Evolutionary conservation across 2,329 filamentous ascomycete genomes (phyloP).

Genomic region (Thyridium curvatum): DNA sequence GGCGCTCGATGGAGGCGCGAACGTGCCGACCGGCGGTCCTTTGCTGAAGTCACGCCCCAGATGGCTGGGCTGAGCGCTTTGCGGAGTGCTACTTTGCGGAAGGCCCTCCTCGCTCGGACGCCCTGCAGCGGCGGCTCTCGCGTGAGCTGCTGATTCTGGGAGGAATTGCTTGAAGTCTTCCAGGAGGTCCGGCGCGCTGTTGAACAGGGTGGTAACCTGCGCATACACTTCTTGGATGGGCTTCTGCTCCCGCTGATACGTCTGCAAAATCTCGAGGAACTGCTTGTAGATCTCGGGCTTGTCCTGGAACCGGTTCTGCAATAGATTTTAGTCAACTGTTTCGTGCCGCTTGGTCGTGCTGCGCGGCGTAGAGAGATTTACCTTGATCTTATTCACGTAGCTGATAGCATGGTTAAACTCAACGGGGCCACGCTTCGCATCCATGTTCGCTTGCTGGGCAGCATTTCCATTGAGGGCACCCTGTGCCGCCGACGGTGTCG

Average conservation of each 20-base stretch:
- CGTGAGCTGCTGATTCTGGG: constrained; percentile 69
- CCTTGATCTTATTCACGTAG: constrained; percentile 99
- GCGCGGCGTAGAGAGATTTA: constrained; percentile 32
- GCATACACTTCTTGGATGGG: constrained; percentile 98
- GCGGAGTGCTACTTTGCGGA: constrained; percentile 35
- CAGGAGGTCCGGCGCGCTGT: constrained; percentile 84
- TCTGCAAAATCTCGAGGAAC: constrained; percentile 95
- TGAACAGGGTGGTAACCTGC: constrained; percentile 91
- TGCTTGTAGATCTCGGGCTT: constrained; percentile 99
- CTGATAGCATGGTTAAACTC: constrained; percentile 99
- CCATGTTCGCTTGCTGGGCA: constrained; percentile 56
- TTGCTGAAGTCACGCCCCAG: constrained; percentile 57
- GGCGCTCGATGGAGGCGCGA: constrained; percentile 74
- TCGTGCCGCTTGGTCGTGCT: background rate
- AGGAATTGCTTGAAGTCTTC: constrained; percentile 99
- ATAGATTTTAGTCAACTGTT: constrained; percentile 1
- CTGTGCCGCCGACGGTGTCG: constrained; percentile 42
- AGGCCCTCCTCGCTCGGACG: constrained; percentile 63
- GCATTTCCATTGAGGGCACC: constrained; percentile 57
- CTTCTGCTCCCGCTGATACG: constrained; percentile 95
- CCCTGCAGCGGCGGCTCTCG: constrained; percentile 49
- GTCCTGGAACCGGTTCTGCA: constrained; percentile 88
- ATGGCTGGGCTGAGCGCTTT: constrained; percentile 49
- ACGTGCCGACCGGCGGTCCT: constrained; percentile 92
- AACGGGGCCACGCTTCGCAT: constrained; percentile 79